These are phyloP conservation scores for Samsoniella hepiali DNA, from an alignment of 2,329 filamentous ascomycete species.

Conservation along the genomic window DNA sequence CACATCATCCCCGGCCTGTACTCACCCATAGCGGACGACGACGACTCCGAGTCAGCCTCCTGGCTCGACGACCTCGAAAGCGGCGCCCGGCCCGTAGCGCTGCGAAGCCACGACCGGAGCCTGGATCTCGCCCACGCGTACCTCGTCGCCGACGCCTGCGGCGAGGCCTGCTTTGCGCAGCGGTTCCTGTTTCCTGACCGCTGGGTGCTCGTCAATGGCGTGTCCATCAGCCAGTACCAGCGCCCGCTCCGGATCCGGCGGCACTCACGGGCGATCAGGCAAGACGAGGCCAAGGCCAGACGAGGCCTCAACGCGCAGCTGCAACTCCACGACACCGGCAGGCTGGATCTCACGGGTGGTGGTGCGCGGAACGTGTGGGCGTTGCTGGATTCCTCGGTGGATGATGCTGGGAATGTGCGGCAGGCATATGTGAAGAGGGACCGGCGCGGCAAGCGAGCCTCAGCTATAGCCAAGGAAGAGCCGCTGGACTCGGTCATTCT, in stretches of 20 bases:
- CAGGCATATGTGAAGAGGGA: conserved; percentile 44
- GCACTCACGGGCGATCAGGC: too few relatives aligned
- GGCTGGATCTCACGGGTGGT: background rate
- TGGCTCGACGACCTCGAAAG: conserved; percentile 36
- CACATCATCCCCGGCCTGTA: conserved; percentile 44
- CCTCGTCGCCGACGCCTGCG: conserved; percentile 41
- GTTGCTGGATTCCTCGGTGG: conserved; percentile 38
- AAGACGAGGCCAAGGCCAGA: conserved; percentile 2
- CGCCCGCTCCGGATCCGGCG: conserved; percentile 30
- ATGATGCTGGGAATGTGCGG: conserved; percentile 39
- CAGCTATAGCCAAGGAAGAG: conserved; percentile 22
- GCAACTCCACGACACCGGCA: conserved; percentile 25
- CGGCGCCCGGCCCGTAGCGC: conserved; percentile 39
- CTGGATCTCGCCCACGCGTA: conserved; percentile 42
- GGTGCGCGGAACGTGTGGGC: conserved; percentile 36
- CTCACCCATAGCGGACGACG: conserved; percentile 34
- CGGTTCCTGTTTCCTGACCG: conserved; percentile 44
- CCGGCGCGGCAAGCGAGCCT: background rate
- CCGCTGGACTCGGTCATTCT: conserved; percentile 40
- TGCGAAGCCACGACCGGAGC: conserved; percentile 38
- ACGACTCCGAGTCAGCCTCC: conserved; percentile 25
- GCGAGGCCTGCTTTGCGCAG: conserved; percentile 46
- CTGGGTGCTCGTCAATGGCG: conserved; percentile 48
- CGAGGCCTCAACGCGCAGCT: background rate
- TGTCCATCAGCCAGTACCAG: conserved; percentile 43